These are phyloP conservation scores for Nicotiana noctiflora DNA, from an alignment of 257 asterid species.

Conservation along the genomic window DNA sequence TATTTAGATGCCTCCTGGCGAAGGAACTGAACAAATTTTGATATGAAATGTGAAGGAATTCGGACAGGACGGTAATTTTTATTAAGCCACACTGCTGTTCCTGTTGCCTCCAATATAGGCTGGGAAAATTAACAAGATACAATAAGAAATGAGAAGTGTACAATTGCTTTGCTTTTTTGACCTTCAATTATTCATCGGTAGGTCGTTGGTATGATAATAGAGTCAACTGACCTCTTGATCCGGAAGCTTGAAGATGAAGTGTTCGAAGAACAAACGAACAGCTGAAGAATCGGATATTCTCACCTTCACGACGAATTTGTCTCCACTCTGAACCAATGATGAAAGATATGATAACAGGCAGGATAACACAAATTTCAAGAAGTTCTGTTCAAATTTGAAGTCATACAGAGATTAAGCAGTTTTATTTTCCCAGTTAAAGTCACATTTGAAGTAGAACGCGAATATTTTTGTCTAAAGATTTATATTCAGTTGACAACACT, in stretches of 20 bases:
- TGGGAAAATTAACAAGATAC: slow-evolving; percentile 15
- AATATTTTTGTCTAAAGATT: background rate
- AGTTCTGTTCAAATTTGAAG: background rate
- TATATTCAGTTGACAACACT: background rate
- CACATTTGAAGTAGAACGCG: background rate
- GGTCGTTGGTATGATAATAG: background rate
- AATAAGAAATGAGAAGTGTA: background rate
- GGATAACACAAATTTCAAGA: background rate
- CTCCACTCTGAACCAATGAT: slow-evolving; percentile 64
- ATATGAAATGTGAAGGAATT: slow-evolving; percentile 56
- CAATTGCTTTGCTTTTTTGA: background rate
- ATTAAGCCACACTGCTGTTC: slow-evolving; percentile 80
- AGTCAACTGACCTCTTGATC: slow-evolving; percentile 43
- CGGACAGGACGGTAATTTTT: slow-evolving; percentile 81
- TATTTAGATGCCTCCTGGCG: slow-evolving; percentile 36
- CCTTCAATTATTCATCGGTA: background rate
- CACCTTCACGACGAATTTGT: slow-evolving; percentile 67
- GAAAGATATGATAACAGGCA: slow-evolving; percentile 3
- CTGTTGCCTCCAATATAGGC: slow-evolving; percentile 83
- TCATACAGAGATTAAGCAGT: background rate
- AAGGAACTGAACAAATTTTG: slow-evolving; percentile 57
- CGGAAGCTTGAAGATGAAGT: slow-evolving; percentile 68
- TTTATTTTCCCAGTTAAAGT: background rate
- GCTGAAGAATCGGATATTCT: slow-evolving; percentile 58
- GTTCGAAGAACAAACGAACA: slow-evolving; percentile 73